Evolutionary conservation across 306 rosid genomes (phyloP).

Genomic region (Dryas alaskensis): DNA sequence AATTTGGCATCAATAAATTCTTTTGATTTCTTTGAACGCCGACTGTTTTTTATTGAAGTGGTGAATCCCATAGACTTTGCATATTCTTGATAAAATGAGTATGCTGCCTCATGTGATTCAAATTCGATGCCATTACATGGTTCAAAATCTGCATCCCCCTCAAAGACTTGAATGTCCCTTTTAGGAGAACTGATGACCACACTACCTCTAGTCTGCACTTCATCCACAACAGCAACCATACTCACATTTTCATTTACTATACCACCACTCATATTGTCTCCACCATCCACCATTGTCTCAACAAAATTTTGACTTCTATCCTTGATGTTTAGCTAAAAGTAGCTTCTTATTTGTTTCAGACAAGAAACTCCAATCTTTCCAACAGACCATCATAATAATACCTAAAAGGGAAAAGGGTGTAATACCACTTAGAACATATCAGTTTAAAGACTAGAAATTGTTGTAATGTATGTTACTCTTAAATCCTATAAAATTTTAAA

Average conservation of each 20-base stretch:
- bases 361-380: neutral
- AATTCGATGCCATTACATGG: conserved; percentile 79
- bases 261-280: conserved; percentile 34
- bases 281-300: conserved; percentile 25
- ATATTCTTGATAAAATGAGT: conserved; percentile 82
- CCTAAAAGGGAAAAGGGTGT: neutral
- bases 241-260: conserved; percentile 42
- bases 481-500: no score
- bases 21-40: conserved; percentile 93
- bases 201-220: conserved; percentile 43
- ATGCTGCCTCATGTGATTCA: conserved; percentile 79
- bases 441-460: no score
- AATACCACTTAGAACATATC: no score
- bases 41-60: conserved; percentile 85
- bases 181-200: conserved; percentile 44
- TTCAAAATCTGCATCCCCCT: conserved; percentile 73
- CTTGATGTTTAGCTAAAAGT: conserved; percentile 23
- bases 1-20: conserved; percentile 94
- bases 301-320: conserved; percentile 22
- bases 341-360: conserved; percentile 9
- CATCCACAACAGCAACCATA: conserved; percentile 57
- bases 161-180: conserved; percentile 52
- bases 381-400: neutral
- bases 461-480: no score
- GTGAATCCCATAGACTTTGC: conserved; percentile 98